Evolutionary conservation across 129 eudicot species (phyloP).

Genomic region (sunflower (Helianthus annuus)): HanXRQr2.0-SUNRISE NC_035434.2:43793581-43794080

Average conservation of each 20-base stretch:
- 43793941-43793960: constrained; percentile 4
- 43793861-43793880: not conserved
- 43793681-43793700: not conserved
- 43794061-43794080: no score
- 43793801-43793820: constrained; percentile 6
- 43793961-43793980: not conserved
- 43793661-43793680: constrained; percentile 6
- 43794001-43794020: not conserved
- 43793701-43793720: not conserved
- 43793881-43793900: not conserved
- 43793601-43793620: constrained; percentile 4
- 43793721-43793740: not conserved
- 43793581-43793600: constrained; percentile 9
- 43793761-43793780: no score
- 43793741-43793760: not conserved
- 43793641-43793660: not conserved
- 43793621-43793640: not conserved
- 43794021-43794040: no score
- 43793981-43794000: not conserved
- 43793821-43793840: constrained; percentile 5
- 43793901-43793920: not conserved
- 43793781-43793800: not conserved
- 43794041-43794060: no score
- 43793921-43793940: constrained; percentile 3
- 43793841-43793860: constrained; percentile 7